These are phyloP conservation scores for Ramularia endophylla DNA, from an alignment of 2,329 filamentous ascomycete genomes.

Conservation along the genomic window DNA sequence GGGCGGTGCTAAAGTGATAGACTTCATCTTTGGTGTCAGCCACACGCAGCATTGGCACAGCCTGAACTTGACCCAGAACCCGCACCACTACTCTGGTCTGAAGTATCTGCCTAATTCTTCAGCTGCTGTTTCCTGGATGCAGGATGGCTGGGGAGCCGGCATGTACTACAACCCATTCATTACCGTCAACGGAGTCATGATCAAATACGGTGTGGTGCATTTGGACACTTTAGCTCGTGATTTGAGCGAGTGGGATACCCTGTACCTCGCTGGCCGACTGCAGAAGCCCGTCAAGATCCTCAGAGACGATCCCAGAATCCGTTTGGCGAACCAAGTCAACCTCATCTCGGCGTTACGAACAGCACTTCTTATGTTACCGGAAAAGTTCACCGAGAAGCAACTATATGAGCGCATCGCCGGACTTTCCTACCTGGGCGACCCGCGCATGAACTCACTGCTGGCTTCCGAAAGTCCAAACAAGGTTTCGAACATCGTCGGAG, in stretches of 20 bases:
- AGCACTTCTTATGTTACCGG: constrained; percentile 77
- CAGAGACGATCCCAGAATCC: constrained; percentile 84
- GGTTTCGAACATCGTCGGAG: constrained; percentile 85
- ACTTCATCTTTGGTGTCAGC: constrained; percentile 95
- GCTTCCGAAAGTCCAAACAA: constrained; percentile 75
- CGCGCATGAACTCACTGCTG: constrained; percentile 77
- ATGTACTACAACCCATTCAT: constrained; percentile 98
- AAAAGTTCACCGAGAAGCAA: constrained; percentile 76
- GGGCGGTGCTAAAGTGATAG: constrained; percentile 90
- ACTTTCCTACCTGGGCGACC: constrained; percentile 90
- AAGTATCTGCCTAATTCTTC: constrained; percentile 67
- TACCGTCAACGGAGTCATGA: constrained; percentile 87
- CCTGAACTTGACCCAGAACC: constrained; percentile 81
- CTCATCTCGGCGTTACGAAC: constrained; percentile 86
- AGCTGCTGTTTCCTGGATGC: constrained; percentile 73
- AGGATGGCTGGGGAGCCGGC: constrained; percentile 84
- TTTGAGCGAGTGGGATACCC: constrained; percentile 82
- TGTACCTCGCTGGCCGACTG: constrained; percentile 92
- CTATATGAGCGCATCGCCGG: constrained; percentile 88
- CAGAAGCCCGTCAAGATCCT: constrained; percentile 99
- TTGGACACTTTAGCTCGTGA: constrained; percentile 83
- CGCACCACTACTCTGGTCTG: constrained; percentile 84
- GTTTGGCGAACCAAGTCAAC: constrained; percentile 93
- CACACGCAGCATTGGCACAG: constrained; percentile 97
- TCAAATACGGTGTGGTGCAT: constrained; percentile 98